Base-by-base conservation (phyloP, 495 filamentous ascomycete genomes). In the Sordaria brevicollis region DNA sequence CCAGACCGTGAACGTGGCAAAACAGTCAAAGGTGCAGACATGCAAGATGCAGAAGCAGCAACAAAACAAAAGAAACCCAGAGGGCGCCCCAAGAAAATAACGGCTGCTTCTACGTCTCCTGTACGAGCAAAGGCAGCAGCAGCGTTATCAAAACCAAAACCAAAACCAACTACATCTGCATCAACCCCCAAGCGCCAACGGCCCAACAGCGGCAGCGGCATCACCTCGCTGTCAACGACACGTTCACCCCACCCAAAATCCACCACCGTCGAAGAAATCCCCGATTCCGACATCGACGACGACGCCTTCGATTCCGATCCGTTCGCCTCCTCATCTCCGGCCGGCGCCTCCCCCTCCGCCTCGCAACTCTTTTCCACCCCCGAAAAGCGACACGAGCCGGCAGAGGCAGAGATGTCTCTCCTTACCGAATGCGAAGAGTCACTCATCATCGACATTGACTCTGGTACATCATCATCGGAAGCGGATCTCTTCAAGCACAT, bases 261-360 rank as follows among this genome's bases (percentile, higher is more conserved):
- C n/a, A n/a, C 8, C 1, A 35, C 70, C 2, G 80, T 90, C 49
- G 90, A 92, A 72, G 90, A 92, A 72, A 91, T 92, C 69, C 83
- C 86, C 33, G 89, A 91, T 77, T 91, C 90, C 0, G 89, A 88
- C 70, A 74, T 87, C 37, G 89, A 91, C 78, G 90, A 88, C 37
- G 89, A 91, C 78, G 90, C 88, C 71, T 74, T 69, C 5, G 75
- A 75, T 25, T 54, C 15, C 31, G 70, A 72, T 65, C 70, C 84
- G 38, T 71, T 77, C 66, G 62, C 68, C 17, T 77, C 73, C 4
- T 73, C 73, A 0, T 70, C 69, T 1, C 21, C 2, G 21, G 43
- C 4, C 5, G 72, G 72, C n/a, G 37, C 25, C 31, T 70, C 71
- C 67, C 69, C 84, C 54, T 71, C 76, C 49, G 43, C 68, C 17